These are phyloP conservation scores for Venturia oleaginea DNA, from an alignment of 2,329 filamentous ascomycete species.

Conservation along the genomic window DNA sequence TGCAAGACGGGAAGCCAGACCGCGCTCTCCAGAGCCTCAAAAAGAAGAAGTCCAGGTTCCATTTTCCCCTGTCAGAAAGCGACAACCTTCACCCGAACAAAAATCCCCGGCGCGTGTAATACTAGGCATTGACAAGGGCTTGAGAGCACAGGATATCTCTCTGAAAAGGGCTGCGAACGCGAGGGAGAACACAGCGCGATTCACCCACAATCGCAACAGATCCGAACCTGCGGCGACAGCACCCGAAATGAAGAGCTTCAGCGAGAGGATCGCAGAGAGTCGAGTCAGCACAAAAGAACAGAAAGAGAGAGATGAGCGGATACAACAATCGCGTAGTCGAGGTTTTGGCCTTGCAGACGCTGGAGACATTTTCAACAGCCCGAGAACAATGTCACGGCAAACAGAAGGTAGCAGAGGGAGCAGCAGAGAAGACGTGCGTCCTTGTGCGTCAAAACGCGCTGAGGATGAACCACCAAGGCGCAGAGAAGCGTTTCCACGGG, in stretches of 20 bases:
- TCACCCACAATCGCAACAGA: not conserved
- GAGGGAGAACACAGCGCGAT: slow-evolving; percentile 1
- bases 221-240: not conserved
- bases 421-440: not conserved
- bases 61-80: slow-evolving; percentile 53
- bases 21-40: slow-evolving; percentile 20
- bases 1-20: not conserved
- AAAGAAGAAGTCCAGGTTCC: slow-evolving; percentile 57
- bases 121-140: slow-evolving; percentile 82
- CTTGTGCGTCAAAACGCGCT: not conserved
- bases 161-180: slow-evolving; percentile 43
- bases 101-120: slow-evolving; percentile 71
- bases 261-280: slow-evolving; percentile 71
- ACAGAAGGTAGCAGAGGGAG: not conserved
- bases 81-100: slow-evolving; percentile 42
- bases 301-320: slow-evolving; percentile 35
- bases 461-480: not conserved
- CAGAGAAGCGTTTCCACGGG: not conserved
- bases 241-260: slow-evolving; percentile 54
- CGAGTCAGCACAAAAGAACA: slow-evolving; percentile 34
- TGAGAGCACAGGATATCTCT: slow-evolving; percentile 73
- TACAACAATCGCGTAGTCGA: slow-evolving; percentile 33
- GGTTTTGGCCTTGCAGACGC: slow-evolving; percentile 27
- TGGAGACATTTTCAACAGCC: not conserved
- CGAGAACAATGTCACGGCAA: slow-evolving; percentile 3